Conservation (phyloP, 306 rosid genomes). For the Abrus pulchellus region DNA sequence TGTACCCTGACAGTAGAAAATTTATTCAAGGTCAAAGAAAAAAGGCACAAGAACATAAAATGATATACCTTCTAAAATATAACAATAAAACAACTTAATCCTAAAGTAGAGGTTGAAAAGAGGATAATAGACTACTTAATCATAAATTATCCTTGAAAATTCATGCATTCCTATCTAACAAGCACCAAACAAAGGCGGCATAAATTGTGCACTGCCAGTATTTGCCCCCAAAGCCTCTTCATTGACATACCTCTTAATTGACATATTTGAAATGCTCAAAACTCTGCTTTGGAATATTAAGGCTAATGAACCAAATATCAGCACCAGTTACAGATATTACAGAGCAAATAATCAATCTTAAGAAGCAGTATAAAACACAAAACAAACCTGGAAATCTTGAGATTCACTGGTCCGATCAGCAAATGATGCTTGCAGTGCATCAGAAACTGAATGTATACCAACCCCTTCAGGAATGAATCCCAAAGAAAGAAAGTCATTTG, state of each 20-base stretch:
- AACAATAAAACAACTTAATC: neutral
- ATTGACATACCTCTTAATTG: slow-evolving; percentile 1
- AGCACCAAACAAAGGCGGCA: slow-evolving; percentile 36
- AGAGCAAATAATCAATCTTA: slow-evolving; percentile 26
- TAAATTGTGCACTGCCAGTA: neutral
- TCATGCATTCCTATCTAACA: slow-evolving; percentile 24
- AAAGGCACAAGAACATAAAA: neutral
- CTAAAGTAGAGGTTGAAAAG: neutral
- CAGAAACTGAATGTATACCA: slow-evolving; percentile 73
- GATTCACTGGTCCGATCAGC: slow-evolving; percentile 63
- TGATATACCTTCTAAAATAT: neutral
- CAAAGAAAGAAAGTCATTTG: slow-evolving; percentile 94
- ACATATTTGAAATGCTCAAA: slow-evolving; percentile 30
- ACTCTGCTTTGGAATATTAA: slow-evolving; percentile 29
- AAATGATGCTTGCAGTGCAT: slow-evolving; percentile 76
- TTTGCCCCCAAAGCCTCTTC: neutral
- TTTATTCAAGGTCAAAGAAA: neutral
- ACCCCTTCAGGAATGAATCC: slow-evolving; percentile 96
- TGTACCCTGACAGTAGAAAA: neutral
- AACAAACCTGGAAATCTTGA: slow-evolving; percentile 92
- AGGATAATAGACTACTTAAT: slow-evolving; percentile 5
- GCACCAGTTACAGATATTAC: slow-evolving; percentile 9
- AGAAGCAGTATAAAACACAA: slow-evolving; percentile 8
- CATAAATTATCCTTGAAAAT: slow-evolving; percentile 19
- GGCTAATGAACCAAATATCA: slow-evolving; percentile 44